Evolutionary conservation across 148 eudicot genomes (phyloP).

Genomic region (Cornus florida): DNA sequence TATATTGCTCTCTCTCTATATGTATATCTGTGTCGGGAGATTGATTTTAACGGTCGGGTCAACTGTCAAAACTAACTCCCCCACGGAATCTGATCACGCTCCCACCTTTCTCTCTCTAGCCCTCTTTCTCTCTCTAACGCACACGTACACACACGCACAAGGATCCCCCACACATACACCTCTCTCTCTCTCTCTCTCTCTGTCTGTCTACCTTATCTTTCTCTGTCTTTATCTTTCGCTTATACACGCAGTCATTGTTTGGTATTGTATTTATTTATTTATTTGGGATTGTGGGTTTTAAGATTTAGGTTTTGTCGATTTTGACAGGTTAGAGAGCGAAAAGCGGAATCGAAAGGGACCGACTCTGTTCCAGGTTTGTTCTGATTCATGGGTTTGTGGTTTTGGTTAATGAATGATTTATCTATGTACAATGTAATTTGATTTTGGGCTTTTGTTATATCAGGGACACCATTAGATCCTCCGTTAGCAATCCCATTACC

Average conservation of each 20-base stretch:
- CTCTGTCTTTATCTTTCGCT: constrained; percentile 18
- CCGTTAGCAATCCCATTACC: constrained; percentile 50
- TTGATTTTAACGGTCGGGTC: constrained; percentile 45
- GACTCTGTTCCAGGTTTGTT: constrained; percentile 52
- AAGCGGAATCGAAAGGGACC: constrained; percentile 28
- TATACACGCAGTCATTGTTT: constrained; percentile 14
- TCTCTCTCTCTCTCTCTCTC: constrained; percentile 9
- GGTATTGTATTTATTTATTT: constrained; percentile 10
- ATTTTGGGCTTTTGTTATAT: constrained; percentile 10
- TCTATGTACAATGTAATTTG: neutral
- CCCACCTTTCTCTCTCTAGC: constrained; percentile 35
- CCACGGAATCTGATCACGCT: constrained; percentile 54
- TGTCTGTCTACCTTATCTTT: constrained; percentile 6
- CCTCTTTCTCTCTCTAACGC: constrained; percentile 22
- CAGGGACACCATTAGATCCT: constrained; percentile 44
- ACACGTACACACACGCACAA: constrained; percentile 9
- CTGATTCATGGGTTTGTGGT: constrained; percentile 3
- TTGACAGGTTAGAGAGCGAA: constrained; percentile 48
- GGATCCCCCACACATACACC: neutral
- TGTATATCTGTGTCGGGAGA: constrained; percentile 16
- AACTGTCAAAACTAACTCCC: constrained; percentile 45
- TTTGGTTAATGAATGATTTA: too few species aligned
- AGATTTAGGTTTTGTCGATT: constrained; percentile 20
- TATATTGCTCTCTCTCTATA: constrained; percentile 11
- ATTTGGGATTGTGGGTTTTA: constrained; percentile 1